These are phyloP conservation scores for Cucumis cinereus DNA, from an alignment of 306 rosid genomes.

Conservation along the genomic window DNA sequence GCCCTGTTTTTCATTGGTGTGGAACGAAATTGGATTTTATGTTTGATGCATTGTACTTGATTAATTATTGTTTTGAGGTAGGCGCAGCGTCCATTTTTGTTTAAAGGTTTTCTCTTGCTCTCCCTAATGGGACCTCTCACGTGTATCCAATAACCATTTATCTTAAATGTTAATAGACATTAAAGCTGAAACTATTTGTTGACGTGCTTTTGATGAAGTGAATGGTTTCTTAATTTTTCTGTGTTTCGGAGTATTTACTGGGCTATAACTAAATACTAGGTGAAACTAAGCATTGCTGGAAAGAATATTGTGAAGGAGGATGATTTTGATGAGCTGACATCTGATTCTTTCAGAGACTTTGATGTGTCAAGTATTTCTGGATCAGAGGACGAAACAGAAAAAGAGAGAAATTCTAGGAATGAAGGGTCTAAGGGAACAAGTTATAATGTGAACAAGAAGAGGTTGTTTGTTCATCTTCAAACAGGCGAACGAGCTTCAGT, in stretches of 20 bases:
- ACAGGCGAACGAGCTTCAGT: constrained; percentile 61
- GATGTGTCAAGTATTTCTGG: constrained; percentile 96
- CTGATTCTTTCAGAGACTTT: constrained; percentile 69
- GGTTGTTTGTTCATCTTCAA: constrained; percentile 40
- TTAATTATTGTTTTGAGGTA: not conserved
- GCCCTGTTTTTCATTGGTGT: not conserved
- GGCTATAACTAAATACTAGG: constrained; percentile 34
- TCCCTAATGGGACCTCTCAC: not conserved
- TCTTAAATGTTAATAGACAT: not conserved
- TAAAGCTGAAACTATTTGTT: not conserved
- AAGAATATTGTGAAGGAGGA: constrained; percentile 85
- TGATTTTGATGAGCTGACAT: constrained; percentile 73
- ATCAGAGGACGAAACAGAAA: constrained; percentile 69
- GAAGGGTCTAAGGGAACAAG: constrained; percentile 13
- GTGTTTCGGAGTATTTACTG: not conserved
- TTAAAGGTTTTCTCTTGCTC: too few species aligned
- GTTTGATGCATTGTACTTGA: not conserved
- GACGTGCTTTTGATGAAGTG: not conserved
- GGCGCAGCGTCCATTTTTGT: not conserved
- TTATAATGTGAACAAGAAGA: constrained; percentile 35
- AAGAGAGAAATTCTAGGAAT: constrained; percentile 19
- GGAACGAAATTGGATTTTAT: not conserved
- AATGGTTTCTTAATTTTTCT: not conserved
- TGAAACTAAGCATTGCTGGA: constrained; percentile 79
- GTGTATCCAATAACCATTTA: not conserved